phyloP scores from a whole-genome alignment of 306 rosid species.

The Gillenia trifoliata region DNA sequence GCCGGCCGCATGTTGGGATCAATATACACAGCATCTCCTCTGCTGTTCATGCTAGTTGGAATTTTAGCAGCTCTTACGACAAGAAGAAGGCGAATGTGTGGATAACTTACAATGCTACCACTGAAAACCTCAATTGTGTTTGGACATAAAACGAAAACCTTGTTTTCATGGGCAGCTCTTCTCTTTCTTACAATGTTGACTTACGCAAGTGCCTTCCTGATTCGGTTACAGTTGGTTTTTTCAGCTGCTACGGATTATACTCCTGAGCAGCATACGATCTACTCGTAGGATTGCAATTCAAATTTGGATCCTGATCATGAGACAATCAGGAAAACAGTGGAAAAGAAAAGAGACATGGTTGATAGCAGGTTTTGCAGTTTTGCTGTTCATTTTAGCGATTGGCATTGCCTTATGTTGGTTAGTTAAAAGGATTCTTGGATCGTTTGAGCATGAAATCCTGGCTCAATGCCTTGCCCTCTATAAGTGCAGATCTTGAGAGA shows the following conservation, averaged over 20 bases:
- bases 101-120: slow-evolving; percentile 24
- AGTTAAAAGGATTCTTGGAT: no score
- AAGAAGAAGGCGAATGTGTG: background rate
- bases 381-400: no score
- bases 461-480: no score
- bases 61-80: background rate
- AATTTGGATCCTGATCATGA: background rate
- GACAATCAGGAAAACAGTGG: background rate
- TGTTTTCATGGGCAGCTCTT: background rate
- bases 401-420: no score
- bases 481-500: no score
- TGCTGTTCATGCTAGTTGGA: background rate
- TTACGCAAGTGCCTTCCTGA: slow-evolving; percentile 20
- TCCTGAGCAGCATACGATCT: slow-evolving; percentile 16
- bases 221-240: slow-evolving; percentile 30
- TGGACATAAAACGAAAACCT: background rate
- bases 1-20: slow-evolving; percentile 6
- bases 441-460: no score
- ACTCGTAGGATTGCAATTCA: slow-evolving; percentile 35
- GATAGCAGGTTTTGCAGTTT: background rate
- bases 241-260: slow-evolving; percentile 19
- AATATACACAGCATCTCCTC: background rate
- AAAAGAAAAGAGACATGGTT: background rate
- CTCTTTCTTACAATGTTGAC: slow-evolving; percentile 12
- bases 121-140: slow-evolving; percentile 5